Evolutionary conservation across 2,329 filamentous ascomycete species (phyloP).

Genomic region (Aspergillus niger): DNA sequence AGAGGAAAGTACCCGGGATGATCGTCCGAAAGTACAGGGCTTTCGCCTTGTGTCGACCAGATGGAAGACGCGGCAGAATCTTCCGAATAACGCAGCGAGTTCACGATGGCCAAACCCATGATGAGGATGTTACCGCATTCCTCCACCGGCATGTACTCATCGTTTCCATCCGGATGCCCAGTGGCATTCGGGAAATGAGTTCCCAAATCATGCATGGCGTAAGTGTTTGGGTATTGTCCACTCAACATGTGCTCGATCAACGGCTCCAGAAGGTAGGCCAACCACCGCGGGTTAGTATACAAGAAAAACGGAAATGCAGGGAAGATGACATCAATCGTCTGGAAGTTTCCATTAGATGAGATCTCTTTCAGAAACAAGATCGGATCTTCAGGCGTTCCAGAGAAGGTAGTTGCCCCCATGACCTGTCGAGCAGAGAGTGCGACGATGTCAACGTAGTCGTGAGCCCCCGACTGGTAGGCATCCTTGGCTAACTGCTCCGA

Average conservation of each 20-base stretch:
- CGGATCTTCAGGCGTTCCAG: constrained; percentile 69
- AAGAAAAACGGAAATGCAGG: constrained; percentile 83
- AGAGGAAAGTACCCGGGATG: constrained; percentile 50
- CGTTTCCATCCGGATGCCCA: constrained; percentile 55
- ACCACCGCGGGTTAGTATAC: constrained; percentile 79
- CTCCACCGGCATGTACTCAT: constrained; percentile 61
- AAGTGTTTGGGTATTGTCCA: constrained; percentile 76
- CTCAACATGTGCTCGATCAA: constrained; percentile 79
- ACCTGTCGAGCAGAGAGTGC: constrained; percentile 78
- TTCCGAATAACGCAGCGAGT: constrained; percentile 67
- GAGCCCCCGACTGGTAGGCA: constrained; percentile 71
- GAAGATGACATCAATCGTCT: constrained; percentile 87
- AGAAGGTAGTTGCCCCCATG: constrained; percentile 74
- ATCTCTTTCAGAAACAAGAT: constrained; percentile 84
- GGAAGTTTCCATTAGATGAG: constrained; percentile 79
- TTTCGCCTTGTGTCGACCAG: constrained; percentile 52
- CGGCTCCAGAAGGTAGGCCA: constrained; percentile 77
- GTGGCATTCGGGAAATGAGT: constrained; percentile 58
- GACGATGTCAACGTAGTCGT: constrained; percentile 75
- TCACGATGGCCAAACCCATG: constrained; percentile 76
- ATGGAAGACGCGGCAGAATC: constrained; percentile 59
- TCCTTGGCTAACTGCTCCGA: constrained; percentile 70
- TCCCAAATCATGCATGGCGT: constrained; percentile 57
- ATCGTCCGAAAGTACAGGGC: constrained; percentile 24
- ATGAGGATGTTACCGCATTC: constrained; percentile 74